Conservation (phyloP, 2,329 filamentous ascomycete species). For the Xylariomycetidae sp. region DNA sequence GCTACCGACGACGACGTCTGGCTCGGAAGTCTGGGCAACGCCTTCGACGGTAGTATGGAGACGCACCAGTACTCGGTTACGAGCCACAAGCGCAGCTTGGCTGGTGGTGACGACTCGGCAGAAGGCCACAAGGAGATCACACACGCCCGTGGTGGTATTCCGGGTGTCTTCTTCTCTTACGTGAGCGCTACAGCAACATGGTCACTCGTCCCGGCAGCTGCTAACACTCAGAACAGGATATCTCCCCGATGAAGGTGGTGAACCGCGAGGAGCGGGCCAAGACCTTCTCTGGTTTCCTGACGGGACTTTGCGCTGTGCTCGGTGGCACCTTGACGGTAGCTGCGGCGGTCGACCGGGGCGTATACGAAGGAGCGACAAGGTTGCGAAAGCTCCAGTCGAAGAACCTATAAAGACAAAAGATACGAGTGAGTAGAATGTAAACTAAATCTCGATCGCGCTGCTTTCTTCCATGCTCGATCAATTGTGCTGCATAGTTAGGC, state of each 20-base stretch:
- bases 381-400: constrained; percentile 80
- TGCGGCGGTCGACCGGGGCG: constrained; percentile 80
- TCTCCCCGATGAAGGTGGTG: constrained; percentile 99
- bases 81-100: constrained; percentile 84
- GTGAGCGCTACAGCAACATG: constrained; percentile 45
- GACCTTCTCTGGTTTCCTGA: constrained; percentile 85
- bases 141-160: constrained; percentile 86
- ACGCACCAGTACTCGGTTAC: constrained; percentile 98
- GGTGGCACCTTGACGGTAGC: constrained; percentile 94
- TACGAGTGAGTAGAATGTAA: no score
- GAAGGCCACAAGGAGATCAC: constrained; percentile 90
- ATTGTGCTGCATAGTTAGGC: constrained; percentile 16
- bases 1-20: constrained; percentile 48
- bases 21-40: constrained; percentile 62
- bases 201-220: neutral
- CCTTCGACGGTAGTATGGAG: constrained; percentile 75
- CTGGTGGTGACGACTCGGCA: constrained; percentile 74
- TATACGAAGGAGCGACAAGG: constrained; percentile 81
- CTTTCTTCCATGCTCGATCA: constrained; percentile 5
- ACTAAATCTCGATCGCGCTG: neutral
- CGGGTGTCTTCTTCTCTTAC: constrained; percentile 97
- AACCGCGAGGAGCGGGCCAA: constrained; percentile 89
- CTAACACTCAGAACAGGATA: constrained; percentile 55
- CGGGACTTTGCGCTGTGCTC: constrained; percentile 88
- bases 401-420: constrained; percentile 37